Base-by-base conservation (phyloP, 257 asterid genomes). In the Fraxinus anomala region DNA sequence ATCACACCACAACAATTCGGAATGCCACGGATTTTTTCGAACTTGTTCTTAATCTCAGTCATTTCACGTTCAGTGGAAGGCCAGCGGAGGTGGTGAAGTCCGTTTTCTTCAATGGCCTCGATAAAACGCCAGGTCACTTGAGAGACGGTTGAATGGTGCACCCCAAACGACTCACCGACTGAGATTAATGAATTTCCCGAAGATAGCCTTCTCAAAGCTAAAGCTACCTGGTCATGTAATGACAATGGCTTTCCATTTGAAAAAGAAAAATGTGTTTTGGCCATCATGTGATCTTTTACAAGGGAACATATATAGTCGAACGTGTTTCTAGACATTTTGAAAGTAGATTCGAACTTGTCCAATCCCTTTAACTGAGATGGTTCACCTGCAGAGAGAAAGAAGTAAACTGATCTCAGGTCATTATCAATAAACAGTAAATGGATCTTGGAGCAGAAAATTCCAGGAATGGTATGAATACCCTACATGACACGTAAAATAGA, bases 71-170 rank as follows among this genome's bases (percentile, higher is more conserved):
- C 86, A 0, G 94, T 70, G 59, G 92, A 80, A 12, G 98, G 97
- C 99, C 99, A 95, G 59, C 83, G 83, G 69, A 95, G 63, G 82
- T 95, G 98, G 77, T 39, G 91, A 61, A 82, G 85, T 36, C 91
- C 95, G 0, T 82, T 85, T 21, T 79, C 91, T 72, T 91, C 96
- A 2, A 94, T 82, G 82, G 98, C 97, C 82, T 92, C 98, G 66
- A 94, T 93, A 8, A 94, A 94, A 54, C 96, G 89, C 97, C 98
- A 93, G 0, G 99, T 91, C 80, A 92, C 96, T 79, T 94, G 96
- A 66, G 97, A 90, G 85, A 92, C 98, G 0, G 97, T 93, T 0
- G 97, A 92, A 59, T 92, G 99, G 82, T 91, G 91, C 0, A 89
- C 78, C 26, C 94, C 93, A 23, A 92, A 90, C 0, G 90, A 85